A percentile compares a stretch with the other conserved stretches of the same genome.
Conservation (phyloP, 768 basidiomycete species). For the Kondoa subrosea region DNA sequence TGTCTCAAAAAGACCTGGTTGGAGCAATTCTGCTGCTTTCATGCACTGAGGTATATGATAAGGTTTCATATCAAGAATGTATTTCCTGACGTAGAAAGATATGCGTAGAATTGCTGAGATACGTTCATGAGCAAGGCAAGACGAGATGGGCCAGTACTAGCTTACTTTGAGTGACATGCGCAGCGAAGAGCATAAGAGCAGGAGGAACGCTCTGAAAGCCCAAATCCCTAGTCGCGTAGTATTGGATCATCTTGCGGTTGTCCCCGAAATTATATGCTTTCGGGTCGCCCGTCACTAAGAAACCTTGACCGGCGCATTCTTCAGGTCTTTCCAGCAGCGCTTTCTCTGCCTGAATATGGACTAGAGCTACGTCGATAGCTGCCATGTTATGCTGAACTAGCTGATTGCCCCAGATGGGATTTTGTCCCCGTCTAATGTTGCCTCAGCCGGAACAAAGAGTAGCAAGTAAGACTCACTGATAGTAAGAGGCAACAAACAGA, state of each 20-base stretch:
- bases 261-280: neutral
- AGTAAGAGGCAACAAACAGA: neutral
- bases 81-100: neutral
- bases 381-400: neutral
- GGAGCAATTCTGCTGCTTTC: neutral
- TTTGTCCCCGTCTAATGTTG: neutral
- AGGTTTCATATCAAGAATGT: neutral
- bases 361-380: neutral
- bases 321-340: neutral
- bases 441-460: neutral
- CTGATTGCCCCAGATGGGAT: neutral
- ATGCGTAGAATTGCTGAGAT: no score
- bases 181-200: neutral
- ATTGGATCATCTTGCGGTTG: neutral
- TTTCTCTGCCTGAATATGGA: neutral
- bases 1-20: neutral
- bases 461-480: neutral
- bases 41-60: neutral
- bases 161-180: neutral
- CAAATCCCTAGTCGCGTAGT: neutral
- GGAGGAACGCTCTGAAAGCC: neutral
- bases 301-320: neutral
- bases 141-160: no score
- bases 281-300: neutral
- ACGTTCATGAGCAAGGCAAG: no score